These are phyloP conservation scores for Rhodotorula mucilaginosa DNA, from an alignment of 1,284 basidiomycete species.

Conservation along the genomic window DNA sequence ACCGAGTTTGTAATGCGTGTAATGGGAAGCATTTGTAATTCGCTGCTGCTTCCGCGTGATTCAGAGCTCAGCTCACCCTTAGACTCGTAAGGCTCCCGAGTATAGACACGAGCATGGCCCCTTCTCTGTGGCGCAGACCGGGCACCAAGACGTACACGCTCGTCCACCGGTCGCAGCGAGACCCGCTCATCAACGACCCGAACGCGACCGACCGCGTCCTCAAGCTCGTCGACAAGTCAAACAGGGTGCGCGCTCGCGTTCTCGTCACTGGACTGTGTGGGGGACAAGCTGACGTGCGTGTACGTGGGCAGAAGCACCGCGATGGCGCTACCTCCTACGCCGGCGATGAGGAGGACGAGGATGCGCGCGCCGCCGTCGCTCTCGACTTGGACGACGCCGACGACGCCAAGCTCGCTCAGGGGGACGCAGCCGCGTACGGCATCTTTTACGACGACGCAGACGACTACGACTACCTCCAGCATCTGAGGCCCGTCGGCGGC, in stretches of 20 bases:
- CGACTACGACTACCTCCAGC: conserved; percentile 98
- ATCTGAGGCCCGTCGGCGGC: conserved; percentile 73
- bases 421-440: conserved; percentile 87
- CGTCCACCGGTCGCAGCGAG: conserved; percentile 92
- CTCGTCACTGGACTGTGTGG: too few species aligned
- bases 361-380: not conserved
- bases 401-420: conserved; percentile 53
- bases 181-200: conserved; percentile 91
- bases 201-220: conserved; percentile 86
- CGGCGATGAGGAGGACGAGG: not conserved
- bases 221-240: conserved; percentile 67
- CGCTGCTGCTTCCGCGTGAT: not conserved
- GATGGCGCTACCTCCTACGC: conserved; percentile 16
- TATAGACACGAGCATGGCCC: conserved; percentile 13
- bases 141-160: conserved; percentile 60
- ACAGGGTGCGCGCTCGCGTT: conserved; percentile 27
- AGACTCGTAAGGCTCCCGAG: too few species aligned
- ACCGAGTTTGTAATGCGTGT: not conserved
- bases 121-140: conserved; percentile 34
- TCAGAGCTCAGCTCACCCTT: not conserved
- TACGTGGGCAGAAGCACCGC: not conserved
- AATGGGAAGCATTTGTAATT: not conserved
- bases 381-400: conserved; percentile 10
- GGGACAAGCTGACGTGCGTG: not conserved
- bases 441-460: conserved; percentile 91